Evolutionary conservation across 2,329 filamentous ascomycete genomes (phyloP).

Genomic region (Phaeosphaeriaceae sp.): DNA sequence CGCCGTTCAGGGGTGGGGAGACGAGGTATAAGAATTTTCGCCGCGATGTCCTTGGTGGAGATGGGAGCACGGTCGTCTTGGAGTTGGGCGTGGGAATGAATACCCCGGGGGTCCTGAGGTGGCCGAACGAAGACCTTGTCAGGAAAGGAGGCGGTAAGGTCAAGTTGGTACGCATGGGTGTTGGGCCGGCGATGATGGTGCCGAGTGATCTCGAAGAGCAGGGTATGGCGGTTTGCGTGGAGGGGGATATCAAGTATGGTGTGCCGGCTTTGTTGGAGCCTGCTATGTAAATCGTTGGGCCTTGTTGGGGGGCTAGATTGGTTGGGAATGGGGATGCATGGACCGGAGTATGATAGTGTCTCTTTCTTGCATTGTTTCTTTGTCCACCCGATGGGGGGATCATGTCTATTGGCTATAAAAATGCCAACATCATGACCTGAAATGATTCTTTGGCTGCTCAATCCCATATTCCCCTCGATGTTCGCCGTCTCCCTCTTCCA

Average conservation of each 20-base stretch:
- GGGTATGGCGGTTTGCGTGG: slow-evolving; percentile 20
- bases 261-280: background rate
- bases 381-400: background rate
- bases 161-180: slow-evolving; percentile 24
- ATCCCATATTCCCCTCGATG: background rate
- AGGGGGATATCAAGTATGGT: slow-evolving; percentile 21
- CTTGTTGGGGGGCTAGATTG: background rate
- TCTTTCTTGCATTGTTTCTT: background rate
- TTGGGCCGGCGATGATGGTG: slow-evolving; percentile 18
- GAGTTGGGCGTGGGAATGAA: slow-evolving; percentile 34
- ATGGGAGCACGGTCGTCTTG: slow-evolving; percentile 27
- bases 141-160: slow-evolving; percentile 20
- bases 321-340: background rate
- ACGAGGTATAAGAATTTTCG: slow-evolving; percentile 27
- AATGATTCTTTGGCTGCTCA: background rate
- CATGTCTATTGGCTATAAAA: background rate
- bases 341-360: background rate
- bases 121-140: slow-evolving; percentile 32
- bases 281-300: background rate
- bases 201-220: slow-evolving; percentile 23
- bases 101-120: slow-evolving; percentile 29
- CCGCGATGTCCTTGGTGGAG: slow-evolving; percentile 2
- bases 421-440: background rate
- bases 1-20: slow-evolving; percentile 29
- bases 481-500: background rate